phyloP scores from a whole-genome alignment of 2,329 filamentous ascomycete genomes.

The Fusarium mexicanum region DNA sequence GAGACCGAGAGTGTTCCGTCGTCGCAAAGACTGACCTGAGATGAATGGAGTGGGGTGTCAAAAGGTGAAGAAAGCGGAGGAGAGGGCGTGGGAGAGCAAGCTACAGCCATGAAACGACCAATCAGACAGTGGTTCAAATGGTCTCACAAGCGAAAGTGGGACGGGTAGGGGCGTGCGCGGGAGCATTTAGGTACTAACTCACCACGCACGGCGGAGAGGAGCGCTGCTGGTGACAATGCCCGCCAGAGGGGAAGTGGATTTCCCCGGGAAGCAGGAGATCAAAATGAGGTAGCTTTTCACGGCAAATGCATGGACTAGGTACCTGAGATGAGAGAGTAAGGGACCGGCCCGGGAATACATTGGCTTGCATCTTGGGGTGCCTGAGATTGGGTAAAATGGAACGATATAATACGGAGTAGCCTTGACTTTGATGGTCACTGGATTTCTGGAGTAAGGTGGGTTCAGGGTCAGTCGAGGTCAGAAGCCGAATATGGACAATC shows the following conservation, averaged over 20 bases:
- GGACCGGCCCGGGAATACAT: constrained; percentile 32
- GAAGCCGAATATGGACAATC: constrained; percentile 33
- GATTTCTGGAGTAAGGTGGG: constrained; percentile 23
- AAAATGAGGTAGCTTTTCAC: constrained; percentile 12
- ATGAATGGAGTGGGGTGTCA: constrained; percentile 30
- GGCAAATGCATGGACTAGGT: constrained; percentile 14
- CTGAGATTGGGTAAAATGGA: constrained; percentile 29
- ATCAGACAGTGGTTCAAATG: not conserved
- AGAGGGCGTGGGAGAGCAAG: constrained; percentile 20
- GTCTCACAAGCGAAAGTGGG: constrained; percentile 20
- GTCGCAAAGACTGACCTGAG: constrained; percentile 32
- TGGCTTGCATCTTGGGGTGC: constrained; percentile 5
- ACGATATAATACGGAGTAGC: constrained; percentile 20
- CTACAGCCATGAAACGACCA: not conserved
- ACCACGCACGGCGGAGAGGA: constrained; percentile 32
- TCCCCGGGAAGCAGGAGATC: constrained; percentile 22
- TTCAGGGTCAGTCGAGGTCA: constrained; percentile 41
- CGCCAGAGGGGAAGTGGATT: constrained; percentile 36
- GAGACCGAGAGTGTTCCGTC: constrained; percentile 38
- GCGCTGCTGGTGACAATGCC: constrained; percentile 17
- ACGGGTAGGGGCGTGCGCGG: constrained; percentile 26
- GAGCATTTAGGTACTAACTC: constrained; percentile 1
- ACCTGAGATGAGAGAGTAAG: constrained; percentile 10
- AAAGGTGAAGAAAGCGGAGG: constrained; percentile 9
- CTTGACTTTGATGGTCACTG: constrained; percentile 16